Evolutionary conservation across 2,329 filamentous ascomycete genomes (phyloP).

Genomic region (Phaeosphaeria sp.): DNA sequence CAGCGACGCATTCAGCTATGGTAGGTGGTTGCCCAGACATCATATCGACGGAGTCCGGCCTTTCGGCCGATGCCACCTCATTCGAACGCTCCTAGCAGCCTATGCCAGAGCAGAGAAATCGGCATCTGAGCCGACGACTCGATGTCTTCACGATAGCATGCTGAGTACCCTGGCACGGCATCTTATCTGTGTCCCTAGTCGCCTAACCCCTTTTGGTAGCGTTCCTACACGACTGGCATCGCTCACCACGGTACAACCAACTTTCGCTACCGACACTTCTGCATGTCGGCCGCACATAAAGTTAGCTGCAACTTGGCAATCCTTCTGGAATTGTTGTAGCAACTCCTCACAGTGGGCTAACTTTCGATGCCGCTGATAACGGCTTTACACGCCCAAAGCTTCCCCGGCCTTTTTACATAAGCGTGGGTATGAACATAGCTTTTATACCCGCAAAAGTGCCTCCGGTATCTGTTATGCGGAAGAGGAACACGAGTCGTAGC

Average conservation of each 20-base stretch:
- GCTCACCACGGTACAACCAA: neutral
- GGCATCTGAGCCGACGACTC: neutral
- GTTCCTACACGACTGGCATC: neutral
- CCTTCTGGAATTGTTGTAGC: constrained; percentile 5
- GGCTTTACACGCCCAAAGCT: neutral
- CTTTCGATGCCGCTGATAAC: constrained; percentile 2
- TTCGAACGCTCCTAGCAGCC: neutral
- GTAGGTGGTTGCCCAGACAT: neutral
- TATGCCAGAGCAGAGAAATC: neutral
- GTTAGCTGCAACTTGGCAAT: constrained; percentile 3
- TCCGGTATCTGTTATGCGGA: neutral
- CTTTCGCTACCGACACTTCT: neutral
- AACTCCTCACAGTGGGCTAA: neutral
- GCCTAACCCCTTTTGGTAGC: neutral
- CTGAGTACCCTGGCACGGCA: neutral
- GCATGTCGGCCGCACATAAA: neutral
- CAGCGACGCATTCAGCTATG: neutral
- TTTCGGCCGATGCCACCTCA: neutral
- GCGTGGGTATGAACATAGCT: neutral
- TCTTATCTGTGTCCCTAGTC: neutral
- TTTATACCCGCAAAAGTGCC: neutral
- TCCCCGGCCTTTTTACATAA: constrained; percentile 3
- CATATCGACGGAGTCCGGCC: neutral
- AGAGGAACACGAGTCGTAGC: neutral
- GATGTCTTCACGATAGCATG: neutral